These are phyloP conservation scores for Coemansia sp. DNA, from an alignment of 192 early-diverging fungal species.

Conservation along the genomic window DNA sequence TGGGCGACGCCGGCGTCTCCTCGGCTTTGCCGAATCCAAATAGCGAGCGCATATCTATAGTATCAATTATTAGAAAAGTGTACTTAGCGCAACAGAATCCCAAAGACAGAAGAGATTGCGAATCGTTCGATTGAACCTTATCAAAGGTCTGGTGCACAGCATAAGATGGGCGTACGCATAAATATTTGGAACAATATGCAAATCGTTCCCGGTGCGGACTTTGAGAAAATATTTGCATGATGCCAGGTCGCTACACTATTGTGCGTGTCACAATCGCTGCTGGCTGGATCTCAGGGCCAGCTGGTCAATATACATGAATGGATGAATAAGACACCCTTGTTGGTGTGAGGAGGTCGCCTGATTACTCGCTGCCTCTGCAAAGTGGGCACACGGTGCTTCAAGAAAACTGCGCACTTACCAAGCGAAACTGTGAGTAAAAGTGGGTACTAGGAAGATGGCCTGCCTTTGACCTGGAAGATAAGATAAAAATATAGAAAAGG, in stretches of 20 bases:
- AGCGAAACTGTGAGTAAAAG: neutral
- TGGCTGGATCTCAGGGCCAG: neutral
- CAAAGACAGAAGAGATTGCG: neutral
- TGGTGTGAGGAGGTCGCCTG: no score
- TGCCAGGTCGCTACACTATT: neutral
- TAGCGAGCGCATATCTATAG: slow-evolving; percentile 37
- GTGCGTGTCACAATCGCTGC: neutral
- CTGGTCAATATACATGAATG: neutral
- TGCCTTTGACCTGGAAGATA: neutral
- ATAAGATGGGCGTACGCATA: neutral
- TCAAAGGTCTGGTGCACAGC: neutral
- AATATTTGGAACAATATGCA: neutral
- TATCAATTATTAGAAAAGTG: neutral
- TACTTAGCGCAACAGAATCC: neutral
- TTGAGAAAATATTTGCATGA: neutral
- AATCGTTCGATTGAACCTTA: neutral
- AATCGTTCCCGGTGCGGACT: neutral
- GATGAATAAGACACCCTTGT: no score
- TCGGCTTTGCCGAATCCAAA: slow-evolving; percentile 44
- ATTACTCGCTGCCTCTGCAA: no score
- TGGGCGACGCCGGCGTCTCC: slow-evolving; percentile 20
- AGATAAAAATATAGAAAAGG: neutral
- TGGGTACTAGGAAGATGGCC: neutral
- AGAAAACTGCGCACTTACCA: neutral
- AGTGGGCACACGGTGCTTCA: neutral